Conservation (phyloP, 352 stramenopile genomes). For the Phytophthora podocarpi region DNA sequence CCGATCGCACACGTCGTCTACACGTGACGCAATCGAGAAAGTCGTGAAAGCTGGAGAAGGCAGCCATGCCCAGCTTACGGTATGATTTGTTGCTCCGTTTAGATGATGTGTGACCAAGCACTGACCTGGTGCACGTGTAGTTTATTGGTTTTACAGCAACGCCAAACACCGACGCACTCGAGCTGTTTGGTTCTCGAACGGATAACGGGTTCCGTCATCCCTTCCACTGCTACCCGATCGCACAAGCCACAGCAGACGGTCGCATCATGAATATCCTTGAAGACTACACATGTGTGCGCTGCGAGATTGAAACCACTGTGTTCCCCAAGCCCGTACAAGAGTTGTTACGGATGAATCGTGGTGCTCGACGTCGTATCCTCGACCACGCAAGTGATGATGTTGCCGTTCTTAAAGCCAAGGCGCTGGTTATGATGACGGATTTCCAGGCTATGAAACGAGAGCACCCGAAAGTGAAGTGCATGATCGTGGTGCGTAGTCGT, state of each 20-base stretch:
- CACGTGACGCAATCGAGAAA: conserved; percentile 67
- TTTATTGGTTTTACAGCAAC: conserved; percentile 87
- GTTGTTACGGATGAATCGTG: conserved; percentile 28
- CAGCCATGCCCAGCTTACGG: conserved; percentile 44
- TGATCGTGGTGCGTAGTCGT: conserved; percentile 81
- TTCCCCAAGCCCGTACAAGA: conserved; percentile 48
- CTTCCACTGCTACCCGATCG: conserved; percentile 82
- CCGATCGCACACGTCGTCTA: conserved; percentile 74
- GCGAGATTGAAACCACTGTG: conserved; percentile 60
- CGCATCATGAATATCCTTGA: conserved; percentile 72
- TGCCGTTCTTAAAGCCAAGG: conserved; percentile 71
- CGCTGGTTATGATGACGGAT: conserved; percentile 74
- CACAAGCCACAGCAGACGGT: conserved; percentile 51
- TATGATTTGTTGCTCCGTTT: conserved; percentile 15
- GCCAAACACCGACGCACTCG: conserved; percentile 63
- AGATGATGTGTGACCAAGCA: neutral
- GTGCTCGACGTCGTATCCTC: conserved; percentile 49
- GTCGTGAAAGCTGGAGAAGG: conserved; percentile 61
- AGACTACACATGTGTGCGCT: conserved; percentile 63
- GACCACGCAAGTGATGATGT: conserved; percentile 68
- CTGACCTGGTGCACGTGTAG: conserved; percentile 28
- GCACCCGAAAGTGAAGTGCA: conserved; percentile 51
- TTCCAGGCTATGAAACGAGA: conserved; percentile 43
- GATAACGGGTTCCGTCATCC: conserved; percentile 29
- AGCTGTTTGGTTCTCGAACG: conserved; percentile 62